Evolutionary conservation across 345 rosid species (phyloP).

Genomic region (Geranium brycei): DNA sequence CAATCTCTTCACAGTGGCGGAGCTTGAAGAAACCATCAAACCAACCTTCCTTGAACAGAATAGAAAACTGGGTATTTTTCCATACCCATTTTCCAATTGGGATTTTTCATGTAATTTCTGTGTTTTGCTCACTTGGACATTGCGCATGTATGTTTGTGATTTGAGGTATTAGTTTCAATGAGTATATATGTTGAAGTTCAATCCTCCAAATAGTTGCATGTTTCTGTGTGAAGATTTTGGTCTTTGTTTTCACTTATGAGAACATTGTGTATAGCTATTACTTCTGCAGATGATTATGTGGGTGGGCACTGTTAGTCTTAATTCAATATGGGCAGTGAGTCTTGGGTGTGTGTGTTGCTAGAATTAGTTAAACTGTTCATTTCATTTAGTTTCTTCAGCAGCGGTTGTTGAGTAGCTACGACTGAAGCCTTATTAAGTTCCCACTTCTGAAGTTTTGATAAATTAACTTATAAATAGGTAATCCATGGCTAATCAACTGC

Average conservation of each 20-base stretch:
- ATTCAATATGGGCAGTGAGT: not conserved
- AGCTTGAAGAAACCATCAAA: not conserved
- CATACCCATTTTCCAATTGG: not conserved
- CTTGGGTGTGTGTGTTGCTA: not conserved
- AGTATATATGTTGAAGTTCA: too few relatives aligned
- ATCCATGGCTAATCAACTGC: not conserved
- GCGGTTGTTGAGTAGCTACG: not conserved
- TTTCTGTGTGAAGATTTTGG: not conserved
- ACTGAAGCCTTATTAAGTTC: not conserved
- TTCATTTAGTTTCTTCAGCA: not conserved
- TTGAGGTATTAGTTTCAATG: too few relatives aligned
- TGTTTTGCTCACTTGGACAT: not conserved
- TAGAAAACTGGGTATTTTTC: constrained; percentile 20
- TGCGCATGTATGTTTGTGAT: not conserved
- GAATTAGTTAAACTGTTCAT: not conserved
- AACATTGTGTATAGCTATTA: too few relatives aligned
- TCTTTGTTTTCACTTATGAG: not conserved
- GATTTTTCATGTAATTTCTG: not conserved
- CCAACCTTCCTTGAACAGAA: constrained; percentile 27
- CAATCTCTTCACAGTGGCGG: not conserved
- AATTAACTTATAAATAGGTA: not conserved
- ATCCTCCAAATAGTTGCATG: not conserved
- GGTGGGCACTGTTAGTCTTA: not conserved
- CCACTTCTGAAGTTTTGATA: too few relatives aligned
- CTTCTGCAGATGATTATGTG: not conserved